A percentile compares a stretch with the other conserved stretches of the same genome.
Conservation (phyloP, 192 early-diverging fungal species). For the Helicostylum pulchrum region DNA sequence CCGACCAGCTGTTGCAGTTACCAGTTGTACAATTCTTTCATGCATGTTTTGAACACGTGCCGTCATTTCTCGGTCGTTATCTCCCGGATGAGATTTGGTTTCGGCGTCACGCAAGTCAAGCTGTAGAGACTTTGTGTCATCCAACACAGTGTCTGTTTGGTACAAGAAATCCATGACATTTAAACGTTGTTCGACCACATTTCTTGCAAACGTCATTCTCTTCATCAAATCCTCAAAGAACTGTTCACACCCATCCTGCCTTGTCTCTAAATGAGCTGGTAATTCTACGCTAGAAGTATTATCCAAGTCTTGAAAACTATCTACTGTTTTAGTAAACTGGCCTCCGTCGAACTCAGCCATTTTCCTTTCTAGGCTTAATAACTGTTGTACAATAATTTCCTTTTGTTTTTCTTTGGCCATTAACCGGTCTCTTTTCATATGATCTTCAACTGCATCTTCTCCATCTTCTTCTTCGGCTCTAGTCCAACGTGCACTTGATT, state of each 20-base stretch:
- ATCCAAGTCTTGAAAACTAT: constrained; percentile 39
- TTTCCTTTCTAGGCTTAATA: constrained; percentile 25
- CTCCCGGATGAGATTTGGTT: constrained; percentile 7
- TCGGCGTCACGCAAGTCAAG: constrained; percentile 13
- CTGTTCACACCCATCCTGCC: constrained; percentile 33
- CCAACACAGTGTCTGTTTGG: constrained; percentile 13
- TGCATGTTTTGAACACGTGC: constrained; percentile 14
- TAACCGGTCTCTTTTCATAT: constrained; percentile 4
- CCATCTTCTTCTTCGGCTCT: constrained; percentile 2
- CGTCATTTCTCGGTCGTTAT: constrained; percentile 17
- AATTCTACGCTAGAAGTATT: constrained; percentile 21
- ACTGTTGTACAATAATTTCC: constrained; percentile 15
- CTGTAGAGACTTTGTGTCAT: constrained; percentile 6
- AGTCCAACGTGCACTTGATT: constrained; percentile 23
- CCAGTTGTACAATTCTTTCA: constrained; percentile 15
- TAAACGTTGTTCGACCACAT: constrained; percentile 38
- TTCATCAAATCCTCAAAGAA: constrained; percentile 29
- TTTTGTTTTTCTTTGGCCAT: constrained; percentile 13
- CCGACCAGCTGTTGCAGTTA: constrained; percentile 9
- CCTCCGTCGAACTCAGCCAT: constrained; percentile 35
- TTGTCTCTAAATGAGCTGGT: constrained; percentile 33
- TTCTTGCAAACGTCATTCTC: constrained; percentile 31
- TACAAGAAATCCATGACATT: constrained; percentile 38
- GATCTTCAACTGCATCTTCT: background rate
- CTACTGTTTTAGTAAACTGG: constrained; percentile 27